Evolutionary conservation across 1,284 basidiomycete species (phyloP).

Genomic region (Puccinia horiana): DNA sequence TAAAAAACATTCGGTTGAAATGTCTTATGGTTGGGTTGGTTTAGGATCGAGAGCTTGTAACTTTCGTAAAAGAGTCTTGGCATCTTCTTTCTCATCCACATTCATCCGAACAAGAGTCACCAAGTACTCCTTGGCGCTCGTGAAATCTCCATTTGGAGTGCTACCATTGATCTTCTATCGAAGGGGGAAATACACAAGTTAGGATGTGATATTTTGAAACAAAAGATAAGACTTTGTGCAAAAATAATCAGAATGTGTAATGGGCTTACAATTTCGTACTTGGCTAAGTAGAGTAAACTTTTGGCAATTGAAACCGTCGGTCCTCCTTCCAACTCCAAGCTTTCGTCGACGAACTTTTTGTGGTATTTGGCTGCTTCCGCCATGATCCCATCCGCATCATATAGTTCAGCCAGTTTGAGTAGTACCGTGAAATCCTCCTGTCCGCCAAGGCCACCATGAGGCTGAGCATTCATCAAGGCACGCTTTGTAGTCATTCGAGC

Average conservation of each 20-base stretch:
- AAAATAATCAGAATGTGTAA: background rate
- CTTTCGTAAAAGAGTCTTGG: conserved; percentile 38
- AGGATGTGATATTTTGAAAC: background rate
- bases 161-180: conserved; percentile 13
- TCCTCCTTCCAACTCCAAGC: conserved; percentile 42
- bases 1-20: background rate
- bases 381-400: conserved; percentile 42
- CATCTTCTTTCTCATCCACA: conserved; percentile 49
- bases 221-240: background rate
- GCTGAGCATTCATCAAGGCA: conserved; percentile 47
- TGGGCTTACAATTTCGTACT: conserved; percentile 43
- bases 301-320: conserved; percentile 45
- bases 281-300: conserved; percentile 47
- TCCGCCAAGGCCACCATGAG: conserved; percentile 37
- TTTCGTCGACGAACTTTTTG: conserved; percentile 43
- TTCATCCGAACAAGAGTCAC: conserved; percentile 45
- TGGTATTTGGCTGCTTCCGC: conserved; percentile 48
- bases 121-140: conserved; percentile 39
- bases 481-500: conserved; percentile 45
- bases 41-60: conserved; percentile 33
- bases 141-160: conserved; percentile 12
- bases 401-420: conserved; percentile 43
- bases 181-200: background rate
- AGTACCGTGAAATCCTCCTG: conserved; percentile 45
- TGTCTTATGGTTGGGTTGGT: background rate